These are phyloP conservation scores for Polyrhizophydium stewartii DNA, from an alignment of 371 early-diverging fungal species.

Conservation along the genomic window DNA sequence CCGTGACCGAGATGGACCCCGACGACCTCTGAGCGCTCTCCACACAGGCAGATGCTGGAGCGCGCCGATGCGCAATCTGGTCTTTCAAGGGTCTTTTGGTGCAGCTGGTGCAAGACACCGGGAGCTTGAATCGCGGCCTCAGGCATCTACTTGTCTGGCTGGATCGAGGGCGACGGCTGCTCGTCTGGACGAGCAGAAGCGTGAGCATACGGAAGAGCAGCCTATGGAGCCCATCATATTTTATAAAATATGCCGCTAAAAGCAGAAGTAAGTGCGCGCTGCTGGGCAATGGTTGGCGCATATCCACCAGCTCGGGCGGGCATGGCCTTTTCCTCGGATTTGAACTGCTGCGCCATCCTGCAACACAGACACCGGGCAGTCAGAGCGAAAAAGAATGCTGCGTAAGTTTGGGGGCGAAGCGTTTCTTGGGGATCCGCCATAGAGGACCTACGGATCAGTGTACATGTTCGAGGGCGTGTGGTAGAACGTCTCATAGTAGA, in stretches of 20 bases:
- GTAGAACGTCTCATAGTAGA: background rate
- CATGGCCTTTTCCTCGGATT: background rate
- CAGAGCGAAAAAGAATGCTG: no score
- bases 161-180: no score
- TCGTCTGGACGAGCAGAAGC: background rate
- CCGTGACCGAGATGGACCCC: conserved; percentile 1
- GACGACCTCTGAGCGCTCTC: background rate
- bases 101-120: no score
- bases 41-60: no score
- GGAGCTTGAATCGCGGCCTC: no score
- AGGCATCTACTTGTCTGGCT: no score
- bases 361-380: no score
- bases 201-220: background rate
- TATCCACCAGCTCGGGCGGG: conserved; percentile 3
- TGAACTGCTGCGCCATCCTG: background rate
- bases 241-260: conserved; percentile 4
- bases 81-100: no score
- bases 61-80: no score
- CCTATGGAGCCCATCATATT: background rate
- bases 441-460: background rate
- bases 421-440: background rate
- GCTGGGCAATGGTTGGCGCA: conserved; percentile 1
- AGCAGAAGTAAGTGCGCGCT: background rate
- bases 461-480: background rate
- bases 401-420: background rate